phyloP scores from a whole-genome alignment of 208 protist species.

The Acanthamoeba healyi region DNA sequence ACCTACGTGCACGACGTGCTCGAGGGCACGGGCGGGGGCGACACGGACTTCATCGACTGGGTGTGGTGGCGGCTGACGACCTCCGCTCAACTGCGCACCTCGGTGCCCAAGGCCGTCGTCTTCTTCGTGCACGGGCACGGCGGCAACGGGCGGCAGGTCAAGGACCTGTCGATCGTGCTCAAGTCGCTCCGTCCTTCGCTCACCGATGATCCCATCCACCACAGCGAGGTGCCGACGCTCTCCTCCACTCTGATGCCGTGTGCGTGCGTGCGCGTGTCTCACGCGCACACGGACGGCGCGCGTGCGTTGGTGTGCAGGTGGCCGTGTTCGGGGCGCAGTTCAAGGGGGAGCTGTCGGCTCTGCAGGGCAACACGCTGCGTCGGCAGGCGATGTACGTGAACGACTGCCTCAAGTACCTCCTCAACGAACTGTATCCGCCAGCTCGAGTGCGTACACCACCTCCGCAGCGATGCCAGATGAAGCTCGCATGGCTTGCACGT shows the following conservation, averaged over 20 bases:
- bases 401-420: slow-evolving; percentile 6
- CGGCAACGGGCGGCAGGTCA: not conserved
- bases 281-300: no score
- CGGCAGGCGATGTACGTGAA: slow-evolving; percentile 50
- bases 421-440: not conserved
- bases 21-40: not conserved
- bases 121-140: slow-evolving; percentile 43
- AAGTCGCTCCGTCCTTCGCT: not conserved
- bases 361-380: slow-evolving; percentile 24
- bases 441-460: not conserved
- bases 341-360: slow-evolving; percentile 27
- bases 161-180: not conserved
- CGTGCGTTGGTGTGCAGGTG: not conserved
- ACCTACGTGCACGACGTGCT: not conserved
- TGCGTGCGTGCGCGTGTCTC: not conserved
- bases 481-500: no score
- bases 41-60: not conserved
- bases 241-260: not conserved
- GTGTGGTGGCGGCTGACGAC: not conserved
- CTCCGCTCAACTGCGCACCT: not conserved
- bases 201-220: not conserved
- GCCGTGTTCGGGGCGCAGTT: slow-evolving; percentile 55
- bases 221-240: not conserved
- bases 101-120: not conserved
- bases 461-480: no score